Conservation (phyloP, 2,329 filamentous ascomycete species). For the Colletotrichum nymphaeae region DNA sequence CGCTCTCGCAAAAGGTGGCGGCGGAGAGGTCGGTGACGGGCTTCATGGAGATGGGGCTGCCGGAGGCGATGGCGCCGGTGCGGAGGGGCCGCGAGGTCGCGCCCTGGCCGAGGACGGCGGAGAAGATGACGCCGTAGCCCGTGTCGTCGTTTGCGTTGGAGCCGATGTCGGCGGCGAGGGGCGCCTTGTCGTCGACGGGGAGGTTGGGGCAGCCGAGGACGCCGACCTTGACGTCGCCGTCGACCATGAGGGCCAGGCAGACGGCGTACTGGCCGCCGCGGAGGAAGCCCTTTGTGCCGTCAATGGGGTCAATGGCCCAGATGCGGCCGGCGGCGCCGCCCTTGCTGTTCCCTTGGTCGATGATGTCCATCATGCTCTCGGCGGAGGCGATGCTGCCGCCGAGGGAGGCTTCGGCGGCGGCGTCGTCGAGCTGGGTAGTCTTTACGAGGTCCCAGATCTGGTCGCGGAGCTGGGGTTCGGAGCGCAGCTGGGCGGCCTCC, state of each 20-base stretch:
- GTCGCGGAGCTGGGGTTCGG: conserved; percentile 73
- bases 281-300: conserved; percentile 97
- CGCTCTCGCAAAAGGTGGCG: conserved; percentile 96
- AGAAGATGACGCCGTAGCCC: conserved; percentile 88
- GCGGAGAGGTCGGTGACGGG: conserved; percentile 77
- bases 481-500: conserved; percentile 83
- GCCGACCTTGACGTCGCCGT: conserved; percentile 93
- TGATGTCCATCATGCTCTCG: conserved; percentile 74
- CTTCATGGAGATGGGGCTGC: conserved; percentile 81
- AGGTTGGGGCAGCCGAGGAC: conserved; percentile 97
- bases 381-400: conserved; percentile 76
- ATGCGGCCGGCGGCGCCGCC: conserved; percentile 83
- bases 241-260: conserved; percentile 90
- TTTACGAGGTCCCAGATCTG: conserved; percentile 87
- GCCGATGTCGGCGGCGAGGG: conserved; percentile 78
- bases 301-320: conserved; percentile 97
- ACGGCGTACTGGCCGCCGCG: conserved; percentile 97
- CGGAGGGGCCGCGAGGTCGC: conserved; percentile 82
- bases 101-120: conserved; percentile 82
- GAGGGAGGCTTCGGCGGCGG: conserved; percentile 72
- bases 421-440: conserved; percentile 75
- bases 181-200: conserved; percentile 82
- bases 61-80: conserved; percentile 61
- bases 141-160: conserved; percentile 78
- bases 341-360: conserved; percentile 75